Evolutionary conservation across 2,329 filamentous ascomycete genomes (phyloP).

Genomic region (Ophiosphaerella korrae): DNA sequence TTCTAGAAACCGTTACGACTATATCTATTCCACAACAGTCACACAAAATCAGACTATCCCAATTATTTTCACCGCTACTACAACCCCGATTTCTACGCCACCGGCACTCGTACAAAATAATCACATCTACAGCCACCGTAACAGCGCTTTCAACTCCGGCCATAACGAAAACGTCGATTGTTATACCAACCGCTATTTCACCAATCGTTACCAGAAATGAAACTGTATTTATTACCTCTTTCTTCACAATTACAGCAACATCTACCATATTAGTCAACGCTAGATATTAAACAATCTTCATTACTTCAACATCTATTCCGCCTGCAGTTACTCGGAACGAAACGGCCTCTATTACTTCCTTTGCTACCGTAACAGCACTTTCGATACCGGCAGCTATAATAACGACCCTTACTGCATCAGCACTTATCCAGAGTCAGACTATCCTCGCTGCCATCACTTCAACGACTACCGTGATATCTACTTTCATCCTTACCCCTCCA

Average conservation of each 20-base stretch:
- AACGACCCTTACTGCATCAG: neutral
- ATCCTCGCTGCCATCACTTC: neutral
- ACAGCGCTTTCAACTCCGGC: too few relatives aligned
- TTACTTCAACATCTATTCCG: neutral
- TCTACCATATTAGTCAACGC: too few relatives aligned
- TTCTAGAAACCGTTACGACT: neutral
- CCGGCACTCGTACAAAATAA: too few relatives aligned
- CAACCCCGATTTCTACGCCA: too few relatives aligned
- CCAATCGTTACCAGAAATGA: too few relatives aligned
- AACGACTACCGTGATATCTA: neutral
- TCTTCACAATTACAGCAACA: too few relatives aligned
- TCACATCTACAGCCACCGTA: too few relatives aligned
- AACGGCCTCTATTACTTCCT: neutral
- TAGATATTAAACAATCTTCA: neutral
- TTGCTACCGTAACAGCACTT: neutral
- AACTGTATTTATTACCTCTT: too few relatives aligned
- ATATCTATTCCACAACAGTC: neutral
- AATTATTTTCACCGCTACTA: too few relatives aligned
- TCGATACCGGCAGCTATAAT: neutral
- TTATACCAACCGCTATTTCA: too few relatives aligned
- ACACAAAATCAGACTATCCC: neutral
- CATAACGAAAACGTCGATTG: too few relatives aligned
- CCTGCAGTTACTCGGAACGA: neutral
- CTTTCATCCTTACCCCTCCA: neutral
- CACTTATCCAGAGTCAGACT: neutral